Conservation (phyloP, 2,329 filamentous ascomycete genomes). For the Clarireedia monteithiana region DNA sequence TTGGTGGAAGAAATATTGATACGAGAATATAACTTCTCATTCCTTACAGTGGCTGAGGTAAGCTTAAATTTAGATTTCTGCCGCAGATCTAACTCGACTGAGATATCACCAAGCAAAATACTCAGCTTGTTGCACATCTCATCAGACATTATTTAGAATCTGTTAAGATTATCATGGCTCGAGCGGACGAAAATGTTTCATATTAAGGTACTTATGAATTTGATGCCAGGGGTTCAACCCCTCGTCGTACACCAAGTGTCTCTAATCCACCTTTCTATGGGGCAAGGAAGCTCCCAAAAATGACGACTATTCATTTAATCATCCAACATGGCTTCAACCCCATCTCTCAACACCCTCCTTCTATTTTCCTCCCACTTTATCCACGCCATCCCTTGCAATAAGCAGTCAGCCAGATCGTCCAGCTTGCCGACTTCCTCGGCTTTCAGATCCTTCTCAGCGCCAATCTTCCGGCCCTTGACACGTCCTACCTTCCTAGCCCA, state of each 20-base stretch:
- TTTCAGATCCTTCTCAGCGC: conserved; percentile 7
- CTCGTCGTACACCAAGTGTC: too few relatives aligned
- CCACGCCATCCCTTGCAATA: conserved; percentile 73
- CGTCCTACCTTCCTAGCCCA: conserved; percentile 23
- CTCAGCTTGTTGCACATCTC: neutral
- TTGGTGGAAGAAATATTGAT: neutral
- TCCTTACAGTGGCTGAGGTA: neutral
- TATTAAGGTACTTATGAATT: neutral
- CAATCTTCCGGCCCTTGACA: conserved; percentile 22
- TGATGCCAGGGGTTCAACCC: neutral
- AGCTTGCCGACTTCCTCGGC: conserved; percentile 46
- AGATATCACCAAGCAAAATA: neutral
- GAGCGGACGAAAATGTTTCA: neutral
- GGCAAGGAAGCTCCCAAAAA: too few relatives aligned
- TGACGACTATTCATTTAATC: neutral
- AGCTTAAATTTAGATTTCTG: neutral
- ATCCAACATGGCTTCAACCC: conserved; percentile 27
- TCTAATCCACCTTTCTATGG: too few relatives aligned
- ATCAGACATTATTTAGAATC: neutral
- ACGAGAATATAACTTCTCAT: neutral
- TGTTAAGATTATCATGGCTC: neutral
- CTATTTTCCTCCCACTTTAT: conserved; percentile 64
- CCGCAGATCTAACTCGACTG: neutral
- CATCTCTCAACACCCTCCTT: conserved; percentile 27
- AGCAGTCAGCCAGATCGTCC: conserved; percentile 74